Base-by-base conservation (phyloP, 2,329 filamentous ascomycete genomes). In the Xylariales sp. region DNA sequence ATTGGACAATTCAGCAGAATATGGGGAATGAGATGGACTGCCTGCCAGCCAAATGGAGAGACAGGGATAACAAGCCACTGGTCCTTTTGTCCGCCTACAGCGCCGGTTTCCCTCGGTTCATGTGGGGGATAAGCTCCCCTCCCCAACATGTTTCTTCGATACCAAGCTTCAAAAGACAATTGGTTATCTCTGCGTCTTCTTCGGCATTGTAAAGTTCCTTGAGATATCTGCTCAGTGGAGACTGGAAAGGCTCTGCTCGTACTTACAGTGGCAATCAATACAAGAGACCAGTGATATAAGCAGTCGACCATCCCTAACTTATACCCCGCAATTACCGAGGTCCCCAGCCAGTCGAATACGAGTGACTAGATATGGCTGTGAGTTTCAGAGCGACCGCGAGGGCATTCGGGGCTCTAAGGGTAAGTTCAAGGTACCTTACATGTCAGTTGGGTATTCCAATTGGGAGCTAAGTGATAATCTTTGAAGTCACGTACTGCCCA, bases 381-480 rank as follows among this genome's bases (percentile, higher is more conserved):
- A 81, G 76, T 54, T 64, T 82, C 44, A 74, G 78, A 62, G 70
- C 72, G 51, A 78, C 81, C 42, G 70, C 78, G 31, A 73, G 76
- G 65, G 82, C 80, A 54, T 64, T 86, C 52, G 72, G 78, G 63
- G 76, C 75, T 53, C 62, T 84, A 44, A 79, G 78, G 69, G 84
- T 86, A 69, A 59, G 72, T 57, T 10, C 14, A 27, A 11, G 29
- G 29, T 8, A 7, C 15, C n/a, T 8, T 27, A 27, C 24, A 27
- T 8, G 24, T 27, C 8, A 27, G 7, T 27, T 8, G n/a, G 38
- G 15, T 11, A 4, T 32, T n/a, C n/a, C n/a, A n/a, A n/a, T n/a
- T n/a, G n/a, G n/a, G n/a, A n/a, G n/a, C n/a, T n/a, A n/a, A n/a
- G n/a, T n/a, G n/a, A n/a, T n/a, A n/a, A n/a, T n/a, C n/a, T n/a